These are phyloP conservation scores for Trichoderma brevicompactum DNA, from an alignment of 2,329 filamentous ascomycete species.

Conservation along the genomic window DNA sequence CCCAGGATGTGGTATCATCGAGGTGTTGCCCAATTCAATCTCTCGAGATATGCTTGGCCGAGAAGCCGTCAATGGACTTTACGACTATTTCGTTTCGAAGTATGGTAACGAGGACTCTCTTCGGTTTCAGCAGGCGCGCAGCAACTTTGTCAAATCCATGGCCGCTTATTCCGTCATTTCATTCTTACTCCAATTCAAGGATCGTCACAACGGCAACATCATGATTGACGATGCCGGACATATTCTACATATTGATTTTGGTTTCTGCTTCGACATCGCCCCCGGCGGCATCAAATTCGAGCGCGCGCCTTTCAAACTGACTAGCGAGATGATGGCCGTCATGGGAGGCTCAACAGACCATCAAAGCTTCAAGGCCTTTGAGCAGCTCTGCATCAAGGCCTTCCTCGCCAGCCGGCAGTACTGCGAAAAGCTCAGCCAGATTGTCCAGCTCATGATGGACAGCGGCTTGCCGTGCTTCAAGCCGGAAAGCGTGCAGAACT, in stretches of 20 bases:
- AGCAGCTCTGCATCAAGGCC: slow-evolving; percentile 93
- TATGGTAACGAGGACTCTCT: slow-evolving; percentile 97
- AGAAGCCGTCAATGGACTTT: slow-evolving; percentile 95
- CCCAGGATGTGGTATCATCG: slow-evolving; percentile 96
- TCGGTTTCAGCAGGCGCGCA: slow-evolving; percentile 90
- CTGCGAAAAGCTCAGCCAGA: slow-evolving; percentile 84
- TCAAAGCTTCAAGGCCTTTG: slow-evolving; percentile 93
- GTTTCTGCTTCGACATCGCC: slow-evolving; percentile 99
- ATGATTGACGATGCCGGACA: slow-evolving; percentile 98
- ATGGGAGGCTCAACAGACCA: slow-evolving; percentile 88
- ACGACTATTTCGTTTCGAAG: slow-evolving; percentile 97
- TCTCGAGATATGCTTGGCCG: slow-evolving; percentile 98
- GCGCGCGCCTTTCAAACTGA: slow-evolving; percentile 97
- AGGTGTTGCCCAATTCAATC: slow-evolving; percentile 96
- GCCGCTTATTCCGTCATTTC: slow-evolving; percentile 97
- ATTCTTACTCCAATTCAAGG: slow-evolving; percentile 97
- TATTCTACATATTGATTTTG: slow-evolving; percentile 98
- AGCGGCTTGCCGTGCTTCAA: slow-evolving; percentile 97
- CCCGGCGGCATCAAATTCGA: slow-evolving; percentile 97
- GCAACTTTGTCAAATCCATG: slow-evolving; percentile 99
- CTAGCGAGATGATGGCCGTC: slow-evolving; percentile 96
- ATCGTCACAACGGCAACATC: slow-evolving; percentile 98
- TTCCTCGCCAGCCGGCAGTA: slow-evolving; percentile 89
- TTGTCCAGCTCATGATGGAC: slow-evolving; percentile 94
- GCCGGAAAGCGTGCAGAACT: slow-evolving; percentile 90